A percentile compares a stretch with the other conserved stretches of the same genome.
Conservation (phyloP, 2,329 filamentous ascomycete genomes). For the Pseudogymnoascus sp. region DNA sequence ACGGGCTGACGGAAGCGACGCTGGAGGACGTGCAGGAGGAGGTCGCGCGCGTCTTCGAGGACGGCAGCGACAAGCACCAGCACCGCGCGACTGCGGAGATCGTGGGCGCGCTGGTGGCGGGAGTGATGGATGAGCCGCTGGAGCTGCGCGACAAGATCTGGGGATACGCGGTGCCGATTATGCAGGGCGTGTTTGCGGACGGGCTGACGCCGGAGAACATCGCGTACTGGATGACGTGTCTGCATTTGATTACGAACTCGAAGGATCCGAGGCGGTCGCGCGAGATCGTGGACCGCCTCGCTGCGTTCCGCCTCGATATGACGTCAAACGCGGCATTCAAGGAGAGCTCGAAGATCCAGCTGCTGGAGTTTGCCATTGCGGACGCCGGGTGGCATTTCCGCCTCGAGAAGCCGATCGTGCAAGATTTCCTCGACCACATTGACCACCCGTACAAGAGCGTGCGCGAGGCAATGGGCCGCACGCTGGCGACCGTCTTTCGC, state of each 20-base stretch:
- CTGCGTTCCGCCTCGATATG: conserved; percentile 87
- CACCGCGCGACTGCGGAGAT: conserved; percentile 95
- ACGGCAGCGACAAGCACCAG: conserved; percentile 95
- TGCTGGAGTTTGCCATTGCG: conserved; percentile 80
- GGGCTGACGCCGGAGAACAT: conserved; percentile 91
- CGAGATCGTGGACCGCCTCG: conserved; percentile 76
- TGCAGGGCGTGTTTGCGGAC: conserved; percentile 81
- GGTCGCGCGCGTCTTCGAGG: conserved; percentile 69
- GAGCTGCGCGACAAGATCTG: conserved; percentile 72
- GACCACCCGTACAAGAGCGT: conserved; percentile 98
- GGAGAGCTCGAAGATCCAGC: conserved; percentile 90
- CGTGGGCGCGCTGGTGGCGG: conserved; percentile 73
- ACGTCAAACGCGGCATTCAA: conserved; percentile 96
- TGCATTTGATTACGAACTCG: conserved; percentile 80
- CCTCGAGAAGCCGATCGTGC: conserved; percentile 75
- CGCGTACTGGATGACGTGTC: conserved; percentile 88
- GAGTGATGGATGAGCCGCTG: conserved; percentile 69
- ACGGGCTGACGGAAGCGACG: conserved; percentile 66
- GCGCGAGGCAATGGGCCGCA: conserved; percentile 86
- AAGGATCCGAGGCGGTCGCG: conserved; percentile 84
- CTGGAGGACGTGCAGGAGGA: conserved; percentile 86
- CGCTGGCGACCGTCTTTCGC: conserved; percentile 80
- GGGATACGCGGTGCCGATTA: conserved; percentile 83
- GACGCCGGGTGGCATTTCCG: conserved; percentile 97
- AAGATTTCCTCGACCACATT: conserved; percentile 84